Base-by-base conservation (phyloP, 106 monocot species). In the Amphibolis antarctica region DNA sequence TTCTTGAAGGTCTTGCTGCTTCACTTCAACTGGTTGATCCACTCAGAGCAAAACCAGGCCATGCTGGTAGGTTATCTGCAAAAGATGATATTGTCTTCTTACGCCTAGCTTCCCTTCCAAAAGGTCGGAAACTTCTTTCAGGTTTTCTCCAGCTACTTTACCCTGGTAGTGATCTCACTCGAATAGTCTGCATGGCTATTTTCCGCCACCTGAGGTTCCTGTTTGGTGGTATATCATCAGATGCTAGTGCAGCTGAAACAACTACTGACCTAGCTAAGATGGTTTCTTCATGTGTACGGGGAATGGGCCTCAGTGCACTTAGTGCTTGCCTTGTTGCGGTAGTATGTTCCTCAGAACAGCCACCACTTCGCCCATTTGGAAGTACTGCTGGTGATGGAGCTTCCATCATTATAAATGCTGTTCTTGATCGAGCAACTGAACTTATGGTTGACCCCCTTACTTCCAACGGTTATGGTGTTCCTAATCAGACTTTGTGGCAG, bases 11-110 rank as follows among this genome's bases (percentile, higher is more conserved):
- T 9, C 64, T 73, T 21, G 65, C 65, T 13, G 46, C 64, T 28
- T 66, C 65, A 17, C 72, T 73, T 50, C 72, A 73, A 44, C 57
- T 65, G 15, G 65, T 64, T 27, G 65, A 65, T 65, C 63, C 70
- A 27, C 49, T 70, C 62, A 61, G 70, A 24, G 29, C 60, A 36
- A 60, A 62, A 46, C 22, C 50, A 51, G 70, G 70, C 42, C 60
- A 61, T 21, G 12, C 46, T 61, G 23, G 29, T 17, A 24, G 70
- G 10, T 26, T 70, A 45, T 9, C 46, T 0, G 12, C 61, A 61
- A 62, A 64, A 26, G 63, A 71, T 44, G 71, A 71, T 53, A 13
- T 45, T 42, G 28, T 64, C 11, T 71, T 71, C 55, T 55, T 73
- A 21, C 55, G 22, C 12, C 15, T 73, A 17, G 57, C 31, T 11